Percentiles rank a stretch among this genome's conserved stretches.
phyloP scores from a whole-genome alignment of 148 eudicot species.

The Cornus kousa region DNA sequence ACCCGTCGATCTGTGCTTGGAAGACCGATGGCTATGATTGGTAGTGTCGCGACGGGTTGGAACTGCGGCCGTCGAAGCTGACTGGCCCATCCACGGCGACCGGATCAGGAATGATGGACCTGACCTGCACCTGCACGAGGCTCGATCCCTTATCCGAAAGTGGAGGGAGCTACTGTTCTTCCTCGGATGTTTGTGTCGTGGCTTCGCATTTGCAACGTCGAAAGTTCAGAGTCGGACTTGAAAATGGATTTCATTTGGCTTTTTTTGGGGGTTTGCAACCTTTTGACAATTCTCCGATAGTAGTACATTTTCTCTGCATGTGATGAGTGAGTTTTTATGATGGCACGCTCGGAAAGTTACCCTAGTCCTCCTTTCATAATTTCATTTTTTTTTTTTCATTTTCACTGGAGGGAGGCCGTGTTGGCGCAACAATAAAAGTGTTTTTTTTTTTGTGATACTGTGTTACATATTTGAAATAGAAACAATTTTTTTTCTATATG shows the following conservation, averaged over 20 bases:
- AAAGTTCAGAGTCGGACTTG: constrained; percentile 1
- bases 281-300: too few species aligned
- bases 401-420: too few species aligned
- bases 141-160: neutral
- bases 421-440: too few species aligned
- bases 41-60: constrained; percentile 5
- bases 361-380: too few species aligned
- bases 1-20: constrained; percentile 9
- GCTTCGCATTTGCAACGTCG: neutral
- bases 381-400: too few species aligned
- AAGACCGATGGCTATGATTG: constrained; percentile 14
- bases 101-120: constrained; percentile 1
- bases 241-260: neutral
- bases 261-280: neutral
- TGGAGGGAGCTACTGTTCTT: constrained; percentile 3
- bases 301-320: too few species aligned
- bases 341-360: too few species aligned
- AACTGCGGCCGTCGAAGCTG: constrained; percentile 26
- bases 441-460: too few species aligned
- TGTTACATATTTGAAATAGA: too few species aligned
- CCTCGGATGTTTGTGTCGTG: neutral
- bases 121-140: neutral
- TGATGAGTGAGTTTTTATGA: too few species aligned
- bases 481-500: too few species aligned
- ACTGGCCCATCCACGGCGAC: constrained; percentile 52